These are phyloP conservation scores for Aureobasidium namibiae DNA, from an alignment of 2,329 filamentous ascomycete species.

Conservation along the genomic window DNA sequence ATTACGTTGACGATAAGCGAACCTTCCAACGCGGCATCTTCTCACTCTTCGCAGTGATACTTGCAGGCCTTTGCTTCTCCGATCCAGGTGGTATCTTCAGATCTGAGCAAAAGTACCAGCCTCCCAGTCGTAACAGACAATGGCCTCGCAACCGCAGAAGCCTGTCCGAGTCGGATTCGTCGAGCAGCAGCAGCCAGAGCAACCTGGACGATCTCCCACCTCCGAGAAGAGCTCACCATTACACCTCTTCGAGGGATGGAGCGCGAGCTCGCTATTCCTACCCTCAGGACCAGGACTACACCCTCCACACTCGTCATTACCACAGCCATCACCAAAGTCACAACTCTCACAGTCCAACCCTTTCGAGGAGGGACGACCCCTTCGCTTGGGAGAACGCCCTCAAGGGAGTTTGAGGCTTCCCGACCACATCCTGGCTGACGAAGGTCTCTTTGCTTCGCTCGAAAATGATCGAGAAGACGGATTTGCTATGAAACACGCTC, in stretches of 20 bases:
- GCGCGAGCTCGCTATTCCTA: conserved; percentile 8
- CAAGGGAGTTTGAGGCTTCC: not conserved
- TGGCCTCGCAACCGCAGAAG: conserved; percentile 18
- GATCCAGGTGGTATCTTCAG: conserved; percentile 29
- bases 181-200: conserved; percentile 18
- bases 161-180: conserved; percentile 8
- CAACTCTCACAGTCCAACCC: not conserved
- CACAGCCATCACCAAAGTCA: conserved; percentile 14
- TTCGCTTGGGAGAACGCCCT: conserved; percentile 12
- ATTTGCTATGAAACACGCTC: not conserved
- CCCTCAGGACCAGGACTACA: not conserved
- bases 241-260: conserved; percentile 9
- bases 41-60: conserved; percentile 21
- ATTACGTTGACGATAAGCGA: conserved; percentile 24
- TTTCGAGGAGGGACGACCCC: conserved; percentile 3
- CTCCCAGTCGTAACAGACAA: conserved; percentile 19
- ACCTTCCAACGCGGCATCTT: conserved; percentile 27
- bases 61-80: conserved; percentile 28
- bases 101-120: conserved; percentile 21
- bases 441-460: not conserved
- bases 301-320: conserved; percentile 4
- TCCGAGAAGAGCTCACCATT: conserved; percentile 15
- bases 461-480: not conserved
- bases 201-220: conserved; percentile 23
- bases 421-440: not conserved